These are phyloP conservation scores for Canna indica DNA, from an alignment of 176 grass and related monocot genomes.

Conservation along the genomic window DNA sequence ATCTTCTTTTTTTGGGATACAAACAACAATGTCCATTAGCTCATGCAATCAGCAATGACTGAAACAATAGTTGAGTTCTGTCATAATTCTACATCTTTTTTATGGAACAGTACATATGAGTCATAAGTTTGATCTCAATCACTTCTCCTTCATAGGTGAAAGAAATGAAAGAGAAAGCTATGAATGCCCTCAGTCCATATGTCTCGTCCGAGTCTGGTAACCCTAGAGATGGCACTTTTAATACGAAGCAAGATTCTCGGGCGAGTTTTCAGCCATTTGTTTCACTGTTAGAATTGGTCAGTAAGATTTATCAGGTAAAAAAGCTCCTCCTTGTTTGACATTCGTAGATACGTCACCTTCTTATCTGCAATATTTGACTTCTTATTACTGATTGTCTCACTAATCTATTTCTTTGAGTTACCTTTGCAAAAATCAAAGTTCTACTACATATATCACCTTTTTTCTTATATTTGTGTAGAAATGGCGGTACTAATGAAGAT, in stretches of 20 bases:
- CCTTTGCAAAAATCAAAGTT: neutral
- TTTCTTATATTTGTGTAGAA: neutral
- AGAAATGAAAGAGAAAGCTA: conserved; percentile 90
- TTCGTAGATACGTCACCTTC: neutral
- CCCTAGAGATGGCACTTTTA: conserved; percentile 40
- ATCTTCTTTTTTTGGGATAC: neutral
- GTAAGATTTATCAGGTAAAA: conserved; percentile 79
- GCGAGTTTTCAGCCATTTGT: conserved; percentile 49
- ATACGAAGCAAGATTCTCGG: conserved; percentile 33
- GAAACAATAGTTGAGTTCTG: too few species aligned
- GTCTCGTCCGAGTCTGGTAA: conserved; percentile 19
- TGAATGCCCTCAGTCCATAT: conserved; percentile 68
- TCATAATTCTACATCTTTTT: neutral
- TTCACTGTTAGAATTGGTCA: conserved; percentile 81
- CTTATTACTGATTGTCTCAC: neutral
- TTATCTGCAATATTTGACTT: neutral
- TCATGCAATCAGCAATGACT: too few species aligned
- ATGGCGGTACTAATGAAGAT: neutral
- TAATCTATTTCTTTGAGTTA: neutral
- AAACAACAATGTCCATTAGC: neutral
- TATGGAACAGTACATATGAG: neutral
- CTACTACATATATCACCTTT: neutral
- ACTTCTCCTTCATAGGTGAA: conserved; percentile 59
- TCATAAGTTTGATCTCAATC: neutral
- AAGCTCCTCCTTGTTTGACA: neutral